A percentile compares a stretch with the other conserved stretches of the same genome.
phyloP scores from a whole-genome alignment of 1,284 basidiomycete genomes.

The Coniophora puteana region DNA sequence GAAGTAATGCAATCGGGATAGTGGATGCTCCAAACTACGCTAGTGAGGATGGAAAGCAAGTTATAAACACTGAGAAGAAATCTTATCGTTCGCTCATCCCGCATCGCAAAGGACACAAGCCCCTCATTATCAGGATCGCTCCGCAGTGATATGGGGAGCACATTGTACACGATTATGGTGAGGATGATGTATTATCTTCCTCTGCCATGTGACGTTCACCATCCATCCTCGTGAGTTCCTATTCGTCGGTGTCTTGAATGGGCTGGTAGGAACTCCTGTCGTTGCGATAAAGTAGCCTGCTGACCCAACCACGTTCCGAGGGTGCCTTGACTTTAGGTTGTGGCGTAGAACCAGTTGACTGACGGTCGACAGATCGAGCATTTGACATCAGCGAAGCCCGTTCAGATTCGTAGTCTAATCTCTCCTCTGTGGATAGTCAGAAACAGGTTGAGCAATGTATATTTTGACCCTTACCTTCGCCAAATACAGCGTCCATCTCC shows the following conservation, averaged over 20 bases:
- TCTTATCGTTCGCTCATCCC: too few relatives aligned
- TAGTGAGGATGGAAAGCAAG: too few relatives aligned
- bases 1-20: too few relatives aligned
- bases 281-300: slow-evolving; percentile 47
- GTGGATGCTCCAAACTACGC: too few relatives aligned
- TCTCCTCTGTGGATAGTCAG: slow-evolving; percentile 53
- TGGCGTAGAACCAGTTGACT: slow-evolving; percentile 27
- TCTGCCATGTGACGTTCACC: slow-evolving; percentile 16
- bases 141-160: too few relatives aligned
- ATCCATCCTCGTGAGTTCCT: slow-evolving; percentile 67
- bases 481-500: slow-evolving; percentile 82
- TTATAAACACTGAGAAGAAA: too few relatives aligned
- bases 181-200: too few relatives aligned
- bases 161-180: too few relatives aligned
- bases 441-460: slow-evolving; percentile 5
- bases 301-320: slow-evolving; percentile 40
- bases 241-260: slow-evolving; percentile 52
- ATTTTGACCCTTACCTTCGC: slow-evolving; percentile 53
- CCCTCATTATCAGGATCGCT: too few relatives aligned
- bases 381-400: slow-evolving; percentile 52
- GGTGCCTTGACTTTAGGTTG: slow-evolving; percentile 19
- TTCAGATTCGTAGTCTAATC: slow-evolving; percentile 72
- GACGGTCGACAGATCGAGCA: slow-evolving; percentile 33
- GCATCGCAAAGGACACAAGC: too few relatives aligned
- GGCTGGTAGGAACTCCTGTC: slow-evolving; percentile 49